Evolutionary conservation across 192 early-diverging fungal species (phyloP).

Genomic region (Allomyces javanicus): DNA sequence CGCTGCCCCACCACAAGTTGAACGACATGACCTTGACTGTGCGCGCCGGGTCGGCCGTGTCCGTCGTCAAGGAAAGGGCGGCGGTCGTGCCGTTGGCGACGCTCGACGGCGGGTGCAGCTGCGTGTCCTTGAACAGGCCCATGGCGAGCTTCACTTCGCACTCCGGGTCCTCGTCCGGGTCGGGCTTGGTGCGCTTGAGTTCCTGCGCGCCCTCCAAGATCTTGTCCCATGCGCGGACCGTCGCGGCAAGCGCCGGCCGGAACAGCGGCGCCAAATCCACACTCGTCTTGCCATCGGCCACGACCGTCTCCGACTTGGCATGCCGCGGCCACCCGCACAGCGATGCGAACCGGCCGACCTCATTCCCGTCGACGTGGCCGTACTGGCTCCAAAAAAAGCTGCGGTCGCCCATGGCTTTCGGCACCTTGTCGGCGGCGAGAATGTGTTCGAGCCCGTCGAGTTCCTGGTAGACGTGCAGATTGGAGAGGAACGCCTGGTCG

Average conservation of each 20-base stretch:
- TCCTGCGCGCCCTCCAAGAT: constrained; percentile 6
- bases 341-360: constrained; percentile 13
- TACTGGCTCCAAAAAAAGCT: constrained; percentile 18
- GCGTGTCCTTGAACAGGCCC: neutral
- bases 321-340: constrained; percentile 11
- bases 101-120: neutral
- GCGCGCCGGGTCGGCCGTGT: too few species aligned
- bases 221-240: constrained; percentile 10
- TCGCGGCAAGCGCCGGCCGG: constrained; percentile 6
- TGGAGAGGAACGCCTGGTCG: constrained; percentile 13
- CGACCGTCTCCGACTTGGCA: constrained; percentile 7
- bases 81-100: neutral
- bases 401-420: constrained; percentile 10
- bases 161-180: neutral
- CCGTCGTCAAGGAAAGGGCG: neutral
- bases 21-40: constrained; percentile 14
- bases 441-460: constrained; percentile 11
- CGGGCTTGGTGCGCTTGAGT: constrained; percentile 5
- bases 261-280: constrained; percentile 3
- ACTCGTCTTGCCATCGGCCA: neutral
- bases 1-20: constrained; percentile 19
- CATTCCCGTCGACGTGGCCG: constrained; percentile 15
- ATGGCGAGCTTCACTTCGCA: neutral
- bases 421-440: constrained; percentile 5
- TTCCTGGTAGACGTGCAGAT: constrained; percentile 12